phyloP scores from a whole-genome alignment of 2,329 filamentous ascomycete genomes.

The Ceratocystis albifundus region DNA sequence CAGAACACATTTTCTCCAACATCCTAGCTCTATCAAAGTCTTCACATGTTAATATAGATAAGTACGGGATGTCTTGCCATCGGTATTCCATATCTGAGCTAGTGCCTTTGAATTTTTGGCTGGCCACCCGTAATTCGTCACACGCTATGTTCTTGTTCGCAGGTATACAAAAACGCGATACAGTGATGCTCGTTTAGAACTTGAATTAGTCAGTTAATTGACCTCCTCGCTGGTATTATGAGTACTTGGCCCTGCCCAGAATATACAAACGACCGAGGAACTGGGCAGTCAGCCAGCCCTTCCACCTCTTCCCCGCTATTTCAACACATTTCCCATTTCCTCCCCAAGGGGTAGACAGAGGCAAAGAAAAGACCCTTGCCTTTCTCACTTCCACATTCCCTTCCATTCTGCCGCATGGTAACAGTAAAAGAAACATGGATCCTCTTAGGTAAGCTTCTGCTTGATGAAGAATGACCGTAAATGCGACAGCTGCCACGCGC shows the following conservation, averaged over 20 bases:
- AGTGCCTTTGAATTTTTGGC: neutral
- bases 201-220: neutral
- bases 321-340: neutral
- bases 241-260: neutral
- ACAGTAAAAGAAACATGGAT: neutral
- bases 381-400: neutral
- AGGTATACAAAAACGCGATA: neutral
- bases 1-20: neutral
- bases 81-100: neutral
- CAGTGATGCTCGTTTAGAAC: neutral
- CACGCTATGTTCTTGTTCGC: neutral
- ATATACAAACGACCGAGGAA: neutral
- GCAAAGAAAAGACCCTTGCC: neutral
- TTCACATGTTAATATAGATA: constrained; percentile 1
- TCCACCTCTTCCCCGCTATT: neutral
- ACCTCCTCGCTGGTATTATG: neutral
- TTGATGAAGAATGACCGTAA: constrained; percentile 98
- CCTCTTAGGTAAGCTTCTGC: constrained; percentile 85
- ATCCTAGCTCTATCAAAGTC: neutral
- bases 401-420: neutral
- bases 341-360: neutral
- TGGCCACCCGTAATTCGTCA: neutral
- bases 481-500: constrained; percentile 94
- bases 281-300: neutral
- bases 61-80: neutral